These are phyloP conservation scores for Blastobotrys peoriensis DNA, from an alignment of 805 yeast species.

Conservation along the genomic window DNA sequence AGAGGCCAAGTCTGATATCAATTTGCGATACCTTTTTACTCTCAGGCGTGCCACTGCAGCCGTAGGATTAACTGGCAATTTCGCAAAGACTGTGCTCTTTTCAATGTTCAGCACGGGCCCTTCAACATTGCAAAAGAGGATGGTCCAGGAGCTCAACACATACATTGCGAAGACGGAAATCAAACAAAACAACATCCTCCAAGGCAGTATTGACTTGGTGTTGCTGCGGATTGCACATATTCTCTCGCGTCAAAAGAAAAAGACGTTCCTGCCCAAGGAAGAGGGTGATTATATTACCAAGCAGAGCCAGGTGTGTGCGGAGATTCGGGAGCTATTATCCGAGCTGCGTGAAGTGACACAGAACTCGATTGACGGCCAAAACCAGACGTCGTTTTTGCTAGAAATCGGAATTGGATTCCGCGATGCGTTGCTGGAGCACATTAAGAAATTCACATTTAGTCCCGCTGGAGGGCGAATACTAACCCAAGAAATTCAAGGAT, in stretches of 20 bases:
- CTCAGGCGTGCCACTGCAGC: conserved; percentile 54
- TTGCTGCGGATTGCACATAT: conserved; percentile 45
- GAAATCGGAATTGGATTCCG: conserved; percentile 56
- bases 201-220: conserved; percentile 50
- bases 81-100: conserved; percentile 65
- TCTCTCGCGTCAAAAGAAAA: conserved; percentile 62
- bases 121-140: conserved; percentile 50
- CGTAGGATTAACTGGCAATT: conserved; percentile 58
- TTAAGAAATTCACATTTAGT: conserved; percentile 67
- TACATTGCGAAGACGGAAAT: conserved; percentile 57
- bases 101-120: conserved; percentile 59
- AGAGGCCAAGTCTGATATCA: conserved; percentile 29
- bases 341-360: conserved; percentile 37
- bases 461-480: conserved; percentile 77
- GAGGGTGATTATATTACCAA: conserved; percentile 30
- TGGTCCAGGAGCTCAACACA: conserved; percentile 56
- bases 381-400: conserved; percentile 45
- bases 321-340: conserved; percentile 48
- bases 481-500: conserved; percentile 75
- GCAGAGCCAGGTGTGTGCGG: conserved; percentile 56
- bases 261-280: conserved; percentile 53
- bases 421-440: conserved; percentile 59
- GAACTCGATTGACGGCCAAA: conserved; percentile 38
- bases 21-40: conserved; percentile 44
- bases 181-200: conserved; percentile 57